These are phyloP conservation scores for Chytriomyces sp. DNA, from an alignment of 192 early-diverging fungal genomes.

Conservation along the genomic window DNA sequence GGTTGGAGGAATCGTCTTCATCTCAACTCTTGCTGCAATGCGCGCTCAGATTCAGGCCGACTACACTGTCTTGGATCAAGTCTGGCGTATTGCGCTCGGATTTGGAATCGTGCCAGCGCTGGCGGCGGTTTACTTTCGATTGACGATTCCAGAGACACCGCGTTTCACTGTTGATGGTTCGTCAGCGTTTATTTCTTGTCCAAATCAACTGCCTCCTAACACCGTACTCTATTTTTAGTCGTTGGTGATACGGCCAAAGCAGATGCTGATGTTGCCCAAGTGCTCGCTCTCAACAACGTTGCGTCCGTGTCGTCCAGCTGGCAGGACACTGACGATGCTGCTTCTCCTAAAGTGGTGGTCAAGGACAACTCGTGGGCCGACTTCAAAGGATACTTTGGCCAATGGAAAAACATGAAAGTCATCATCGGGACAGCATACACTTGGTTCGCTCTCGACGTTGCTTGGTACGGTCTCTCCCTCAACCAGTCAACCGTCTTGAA, in stretches of 20 bases:
- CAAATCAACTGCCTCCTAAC: not conserved
- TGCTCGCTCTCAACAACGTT: constrained; percentile 32
- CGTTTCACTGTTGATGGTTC: constrained; percentile 67
- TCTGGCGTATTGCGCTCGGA: constrained; percentile 87
- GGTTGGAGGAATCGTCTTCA: constrained; percentile 74
- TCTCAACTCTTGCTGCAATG: constrained; percentile 75
- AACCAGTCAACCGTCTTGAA: constrained; percentile 33
- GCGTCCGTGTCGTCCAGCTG: constrained; percentile 28
- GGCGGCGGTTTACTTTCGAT: constrained; percentile 81
- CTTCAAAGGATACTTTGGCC: constrained; percentile 67
- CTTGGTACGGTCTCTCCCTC: constrained; percentile 55
- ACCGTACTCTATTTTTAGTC: no score
- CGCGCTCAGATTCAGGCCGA: constrained; percentile 69
- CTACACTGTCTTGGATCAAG: no score
- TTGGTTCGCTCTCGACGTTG: constrained; percentile 60
- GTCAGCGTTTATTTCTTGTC: not conserved
- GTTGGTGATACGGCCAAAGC: constrained; percentile 69
- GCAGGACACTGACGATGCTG: constrained; percentile 11
- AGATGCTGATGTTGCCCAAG: constrained; percentile 38
- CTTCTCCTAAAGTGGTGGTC: not conserved
- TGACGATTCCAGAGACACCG: no score
- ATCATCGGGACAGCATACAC: constrained; percentile 58
- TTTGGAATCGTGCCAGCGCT: constrained; percentile 84
- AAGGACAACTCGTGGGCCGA: constrained; percentile 23
- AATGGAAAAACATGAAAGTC: constrained; percentile 81